Conservation (phyloP, 345 rosid genomes). For the Syzygium aqueum region DNA sequence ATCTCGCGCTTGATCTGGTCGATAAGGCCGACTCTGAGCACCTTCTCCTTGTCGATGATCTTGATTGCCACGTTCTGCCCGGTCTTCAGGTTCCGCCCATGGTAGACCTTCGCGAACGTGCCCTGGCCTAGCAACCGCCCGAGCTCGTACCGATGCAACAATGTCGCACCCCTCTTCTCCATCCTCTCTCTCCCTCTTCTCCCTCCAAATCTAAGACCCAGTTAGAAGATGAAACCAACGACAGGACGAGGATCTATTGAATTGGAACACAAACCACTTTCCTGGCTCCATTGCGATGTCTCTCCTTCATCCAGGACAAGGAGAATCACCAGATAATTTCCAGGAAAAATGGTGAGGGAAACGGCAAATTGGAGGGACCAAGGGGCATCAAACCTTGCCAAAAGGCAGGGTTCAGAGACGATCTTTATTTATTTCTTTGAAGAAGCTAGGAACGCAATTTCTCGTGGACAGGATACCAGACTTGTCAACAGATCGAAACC, state of each 20-base stretch:
- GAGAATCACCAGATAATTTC: neutral
- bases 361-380: neutral
- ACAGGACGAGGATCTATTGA: neutral
- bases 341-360: neutral
- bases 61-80: constrained; percentile 71
- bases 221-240: neutral
- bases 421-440: neutral
- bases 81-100: constrained; percentile 43
- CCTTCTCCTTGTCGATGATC: constrained; percentile 62
- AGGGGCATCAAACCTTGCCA: neutral
- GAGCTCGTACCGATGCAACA: constrained; percentile 66
- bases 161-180: constrained; percentile 48
- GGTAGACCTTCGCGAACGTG: constrained; percentile 84
- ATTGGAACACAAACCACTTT: neutral
- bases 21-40: constrained; percentile 45
- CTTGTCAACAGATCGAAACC: neutral
- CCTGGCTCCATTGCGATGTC: neutral
- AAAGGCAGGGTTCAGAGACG: neutral
- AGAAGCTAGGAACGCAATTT: neutral
- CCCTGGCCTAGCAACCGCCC: constrained; percentile 80
- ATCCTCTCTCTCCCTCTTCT: constrained; percentile 1
- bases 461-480: neutral
- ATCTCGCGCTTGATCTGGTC: constrained; percentile 87
- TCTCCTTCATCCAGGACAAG: neutral
- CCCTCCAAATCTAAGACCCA: neutral